phyloP scores from a whole-genome alignment of 1,139 yeast species.

The Hansenula sp. region DNA sequence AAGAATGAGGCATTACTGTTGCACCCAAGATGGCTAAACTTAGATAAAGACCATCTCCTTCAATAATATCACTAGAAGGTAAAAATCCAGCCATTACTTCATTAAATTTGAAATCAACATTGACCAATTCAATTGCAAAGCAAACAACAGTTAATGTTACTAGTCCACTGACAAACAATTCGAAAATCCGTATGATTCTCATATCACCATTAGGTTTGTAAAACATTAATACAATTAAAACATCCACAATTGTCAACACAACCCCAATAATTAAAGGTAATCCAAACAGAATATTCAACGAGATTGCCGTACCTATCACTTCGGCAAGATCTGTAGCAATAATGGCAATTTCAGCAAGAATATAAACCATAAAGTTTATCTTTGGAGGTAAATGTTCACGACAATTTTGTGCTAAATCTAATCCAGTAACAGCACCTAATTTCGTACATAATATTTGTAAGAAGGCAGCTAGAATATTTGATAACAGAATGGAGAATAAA shows the following conservation, averaged over 20 bases:
- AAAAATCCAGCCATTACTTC: constrained; percentile 52
- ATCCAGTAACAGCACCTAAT: constrained; percentile 74
- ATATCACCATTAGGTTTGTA: constrained; percentile 70
- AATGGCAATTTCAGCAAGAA: constrained; percentile 69
- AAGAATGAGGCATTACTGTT: constrained; percentile 81
- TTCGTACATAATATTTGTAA: constrained; percentile 71
- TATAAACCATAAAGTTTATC: constrained; percentile 54
- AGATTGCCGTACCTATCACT: constrained; percentile 78
- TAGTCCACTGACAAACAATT: constrained; percentile 56
- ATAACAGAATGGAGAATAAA: constrained; percentile 57
- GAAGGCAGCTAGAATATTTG: constrained; percentile 69
- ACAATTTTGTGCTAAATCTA: constrained; percentile 76
- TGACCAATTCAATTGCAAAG: constrained; percentile 57
- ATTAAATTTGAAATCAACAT: constrained; percentile 37
- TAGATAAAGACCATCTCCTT: constrained; percentile 58
- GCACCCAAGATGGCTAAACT: constrained; percentile 77
- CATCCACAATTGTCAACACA: constrained; percentile 67
- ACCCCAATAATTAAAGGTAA: constrained; percentile 69
- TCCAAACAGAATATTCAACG: constrained; percentile 63
- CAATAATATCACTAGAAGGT: constrained; percentile 52
- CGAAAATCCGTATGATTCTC: constrained; percentile 64
- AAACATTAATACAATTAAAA: constrained; percentile 61
- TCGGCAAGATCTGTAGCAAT: constrained; percentile 82
- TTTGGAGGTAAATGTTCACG: constrained; percentile 56
- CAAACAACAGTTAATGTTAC: constrained; percentile 66